Evolutionary conservation across 1,139 yeast genomes (phyloP).

Genomic region (Insectozyma bohioensis): DNA sequence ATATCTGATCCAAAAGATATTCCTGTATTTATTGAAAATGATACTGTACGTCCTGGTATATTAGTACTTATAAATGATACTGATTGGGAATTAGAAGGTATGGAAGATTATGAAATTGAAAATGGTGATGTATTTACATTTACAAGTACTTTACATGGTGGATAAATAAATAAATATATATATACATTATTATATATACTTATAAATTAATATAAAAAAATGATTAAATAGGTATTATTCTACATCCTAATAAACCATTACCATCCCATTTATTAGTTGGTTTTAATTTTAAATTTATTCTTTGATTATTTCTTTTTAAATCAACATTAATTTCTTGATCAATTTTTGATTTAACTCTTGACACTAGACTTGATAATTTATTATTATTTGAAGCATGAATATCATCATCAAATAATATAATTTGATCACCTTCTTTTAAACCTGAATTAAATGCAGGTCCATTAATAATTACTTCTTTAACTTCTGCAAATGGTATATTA

Average conservation of each 20-base stretch:
- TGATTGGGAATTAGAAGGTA: conserved; percentile 96
- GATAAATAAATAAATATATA: conserved; percentile 42
- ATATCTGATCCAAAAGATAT: conserved; percentile 62
- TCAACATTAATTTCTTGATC: conserved; percentile 32
- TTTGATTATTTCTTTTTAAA: conserved; percentile 31
- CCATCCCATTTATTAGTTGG: conserved; percentile 71
- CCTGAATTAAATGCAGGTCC: conserved; percentile 53
- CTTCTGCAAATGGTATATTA: conserved; percentile 56
- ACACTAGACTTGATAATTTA: conserved; percentile 40
- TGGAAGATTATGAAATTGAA: conserved; percentile 73
- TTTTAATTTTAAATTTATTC: conserved; percentile 30
- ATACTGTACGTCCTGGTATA: conserved; percentile 82
- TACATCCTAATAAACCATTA: conserved; percentile 72
- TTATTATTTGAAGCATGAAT: conserved; percentile 55
- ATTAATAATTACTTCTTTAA: conserved; percentile 43
- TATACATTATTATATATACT: conserved; percentile 1
- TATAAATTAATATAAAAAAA: no score
- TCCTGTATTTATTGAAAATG: conserved; percentile 81
- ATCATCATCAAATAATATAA: conserved; percentile 49
- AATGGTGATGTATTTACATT: conserved; percentile 78
- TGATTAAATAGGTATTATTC: conserved; percentile 46
- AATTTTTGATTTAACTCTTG: conserved; percentile 24
- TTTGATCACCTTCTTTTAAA: conserved; percentile 43
- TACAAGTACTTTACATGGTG: conserved; percentile 95
- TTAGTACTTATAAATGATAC: conserved; percentile 89